Base-by-base conservation (phyloP, 192 early-diverging fungal genomes). In the Powellomyces hirtus region DNA sequence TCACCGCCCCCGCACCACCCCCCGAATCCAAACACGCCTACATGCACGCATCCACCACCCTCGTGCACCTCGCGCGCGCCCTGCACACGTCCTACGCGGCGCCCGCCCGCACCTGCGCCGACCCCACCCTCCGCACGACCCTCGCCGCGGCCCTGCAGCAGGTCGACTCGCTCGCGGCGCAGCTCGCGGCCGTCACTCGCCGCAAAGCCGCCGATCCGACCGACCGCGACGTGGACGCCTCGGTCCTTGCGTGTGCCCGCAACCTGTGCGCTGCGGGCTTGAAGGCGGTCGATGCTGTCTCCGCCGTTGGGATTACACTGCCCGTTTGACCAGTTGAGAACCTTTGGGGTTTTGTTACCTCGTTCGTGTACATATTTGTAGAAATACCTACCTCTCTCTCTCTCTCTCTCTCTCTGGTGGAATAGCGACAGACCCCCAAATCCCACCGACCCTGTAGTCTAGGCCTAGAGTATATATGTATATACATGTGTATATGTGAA, bases 271-370 rank as follows among this genome's bases (percentile, higher is more conserved):
- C 44, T 13, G 53, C 30, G 37, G 33, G 64, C 29, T 20, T 58
- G 33, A 53, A 34, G 42, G 72, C 72, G n/a, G 49, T 74, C 37
- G 38, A 62, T 20, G 66, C 73, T 16, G 64, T 74, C 45, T 38
- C 70, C 33, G 72, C 72, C 0, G 66, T 58, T 14, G 40, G 53
- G 59, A 62, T 74, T 18, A 60, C 29, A 2, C 26, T 56, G 6
- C 26, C 46, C 3, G 26, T 24, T 14, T 49, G 46, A 49, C n/a
- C n/a, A n/a, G n/a, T n/a, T n/a, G n/a, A n/a, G n/a, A n/a, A n/a
- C n/a, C n/a, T n/a, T n/a, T n/a, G n/a, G n/a, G n/a, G n/a, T n/a
- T n/a, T n/a, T n/a, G n/a, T n/a, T n/a, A n/a, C n/a, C n/a, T n/a
- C n/a, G n/a, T n/a, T n/a, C n/a, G n/a, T n/a, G n/a, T n/a, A n/a